Percentiles rank a stretch among this genome's conserved stretches.
phyloP scores from a whole-genome alignment of 257 asterid genomes.

The Primulina eburnea region DNA sequence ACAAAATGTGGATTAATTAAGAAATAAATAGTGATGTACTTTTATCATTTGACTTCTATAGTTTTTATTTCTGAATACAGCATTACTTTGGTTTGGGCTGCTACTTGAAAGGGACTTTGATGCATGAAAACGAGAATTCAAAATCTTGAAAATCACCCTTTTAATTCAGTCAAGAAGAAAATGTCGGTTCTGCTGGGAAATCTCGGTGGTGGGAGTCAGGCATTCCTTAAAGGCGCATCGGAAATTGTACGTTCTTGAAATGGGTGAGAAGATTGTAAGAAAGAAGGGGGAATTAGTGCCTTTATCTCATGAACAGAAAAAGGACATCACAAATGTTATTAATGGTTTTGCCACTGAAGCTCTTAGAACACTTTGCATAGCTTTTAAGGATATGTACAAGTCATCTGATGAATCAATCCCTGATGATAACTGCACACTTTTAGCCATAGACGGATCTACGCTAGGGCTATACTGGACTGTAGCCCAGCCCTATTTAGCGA shows the following conservation, averaged over 20 bases:
- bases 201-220: slow-evolving; percentile 40
- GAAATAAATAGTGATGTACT: too few species aligned
- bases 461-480: too few species aligned
- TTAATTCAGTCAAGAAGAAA: slow-evolving; percentile 70
- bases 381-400: slow-evolving; percentile 44
- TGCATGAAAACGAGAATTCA: slow-evolving; percentile 28
- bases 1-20: too few species aligned
- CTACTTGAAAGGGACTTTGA: slow-evolving; percentile 36
- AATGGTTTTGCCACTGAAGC: slow-evolving; percentile 58
- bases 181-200: slow-evolving; percentile 65
- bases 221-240: slow-evolving; percentile 70
- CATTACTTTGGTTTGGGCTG: slow-evolving; percentile 62
- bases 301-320: slow-evolving; percentile 48
- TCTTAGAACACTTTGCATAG: slow-evolving; percentile 73
- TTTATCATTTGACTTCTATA: too few species aligned
- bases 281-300: slow-evolving; percentile 48
- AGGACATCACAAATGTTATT: slow-evolving; percentile 37
- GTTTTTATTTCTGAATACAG: slow-evolving; percentile 60
- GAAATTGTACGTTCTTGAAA: slow-evolving; percentile 53
- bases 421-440: slow-evolving; percentile 48
- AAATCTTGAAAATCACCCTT: slow-evolving; percentile 56
- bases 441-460: too few species aligned
- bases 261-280: slow-evolving; percentile 52
- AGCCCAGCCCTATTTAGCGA: too few species aligned
- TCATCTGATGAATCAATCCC: slow-evolving; percentile 41